phyloP scores from a whole-genome alignment of 208 protist species.

The Acanthamoeba culbertsoni region DNA sequence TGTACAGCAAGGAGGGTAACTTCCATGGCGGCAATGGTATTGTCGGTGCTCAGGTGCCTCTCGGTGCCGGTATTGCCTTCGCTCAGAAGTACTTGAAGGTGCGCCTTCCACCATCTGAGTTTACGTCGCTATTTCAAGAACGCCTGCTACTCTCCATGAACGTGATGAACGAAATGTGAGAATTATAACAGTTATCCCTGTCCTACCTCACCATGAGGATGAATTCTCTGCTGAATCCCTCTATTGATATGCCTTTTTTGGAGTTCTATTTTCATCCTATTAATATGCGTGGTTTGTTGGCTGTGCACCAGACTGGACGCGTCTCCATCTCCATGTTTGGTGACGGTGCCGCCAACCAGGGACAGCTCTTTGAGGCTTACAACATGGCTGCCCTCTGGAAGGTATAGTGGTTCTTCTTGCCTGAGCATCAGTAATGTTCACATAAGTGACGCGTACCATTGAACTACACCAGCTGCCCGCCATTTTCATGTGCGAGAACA shows the following conservation, averaged over 20 bases:
- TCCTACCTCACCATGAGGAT: background rate
- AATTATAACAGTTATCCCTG: background rate
- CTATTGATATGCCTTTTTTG: background rate
- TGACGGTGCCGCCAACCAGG: slow-evolving; percentile 97
- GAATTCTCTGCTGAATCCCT: background rate
- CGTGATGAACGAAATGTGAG: background rate
- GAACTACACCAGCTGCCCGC: slow-evolving; percentile 83
- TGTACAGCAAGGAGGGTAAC: slow-evolving; percentile 91
- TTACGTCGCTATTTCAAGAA: background rate
- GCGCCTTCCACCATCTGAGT: background rate
- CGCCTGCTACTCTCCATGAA: background rate
- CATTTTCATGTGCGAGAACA: slow-evolving; percentile 97
- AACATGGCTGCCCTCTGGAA: slow-evolving; percentile 98
- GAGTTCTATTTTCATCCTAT: background rate
- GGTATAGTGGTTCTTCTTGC: background rate
- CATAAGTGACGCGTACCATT: background rate
- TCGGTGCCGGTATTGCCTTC: slow-evolving; percentile 95
- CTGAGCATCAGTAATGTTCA: background rate
- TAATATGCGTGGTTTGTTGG: background rate
- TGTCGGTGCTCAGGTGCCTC: slow-evolving; percentile 94
- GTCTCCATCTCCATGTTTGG: slow-evolving; percentile 94
- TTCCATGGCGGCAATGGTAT: slow-evolving; percentile 99
- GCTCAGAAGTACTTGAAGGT: slow-evolving; percentile 81
- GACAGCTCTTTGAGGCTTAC: slow-evolving; percentile 97
- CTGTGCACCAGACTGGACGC: slow-evolving; percentile 82